These are phyloP conservation scores for Allium fistulosum DNA, from an alignment of 106 monocot species.

Conservation along the genomic window DNA sequence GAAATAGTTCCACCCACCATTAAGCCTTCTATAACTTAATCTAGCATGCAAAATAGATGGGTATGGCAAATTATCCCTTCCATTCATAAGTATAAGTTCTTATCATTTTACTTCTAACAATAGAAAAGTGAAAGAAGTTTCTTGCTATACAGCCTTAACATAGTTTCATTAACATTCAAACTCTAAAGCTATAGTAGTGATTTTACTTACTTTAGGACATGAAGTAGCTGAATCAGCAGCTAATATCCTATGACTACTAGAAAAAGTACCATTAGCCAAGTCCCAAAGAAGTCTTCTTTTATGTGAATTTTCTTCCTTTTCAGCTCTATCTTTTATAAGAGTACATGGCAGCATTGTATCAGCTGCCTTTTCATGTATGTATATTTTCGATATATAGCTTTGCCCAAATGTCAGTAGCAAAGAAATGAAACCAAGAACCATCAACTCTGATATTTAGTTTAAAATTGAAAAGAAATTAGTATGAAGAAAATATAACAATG, in stretches of 20 bases:
- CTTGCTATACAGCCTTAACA: neutral
- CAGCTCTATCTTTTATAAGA: constrained; percentile 2
- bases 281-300: constrained; percentile 25
- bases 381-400: constrained; percentile 68
- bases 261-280: constrained; percentile 1
- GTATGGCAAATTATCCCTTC: neutral
- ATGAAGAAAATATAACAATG: no score
- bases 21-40: neutral
- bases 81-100: neutral
- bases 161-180: neutral
- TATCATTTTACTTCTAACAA: neutral
- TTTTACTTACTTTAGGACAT: constrained; percentile 20
- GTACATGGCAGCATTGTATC: constrained; percentile 76
- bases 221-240: constrained; percentile 8
- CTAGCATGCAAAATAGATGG: neutral
- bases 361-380: constrained; percentile 55
- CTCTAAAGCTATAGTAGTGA: neutral
- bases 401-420: constrained; percentile 77
- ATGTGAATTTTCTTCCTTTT: constrained; percentile 7
- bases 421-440: constrained; percentile 95
- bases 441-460: constrained; percentile 45
- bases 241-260: constrained; percentile 13
- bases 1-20: neutral
- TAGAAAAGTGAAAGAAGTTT: neutral
- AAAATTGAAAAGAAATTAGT: no score